These are phyloP conservation scores for Pyrenula massariospora DNA, from an alignment of 495 filamentous ascomycete genomes.

Conservation along the genomic window DNA sequence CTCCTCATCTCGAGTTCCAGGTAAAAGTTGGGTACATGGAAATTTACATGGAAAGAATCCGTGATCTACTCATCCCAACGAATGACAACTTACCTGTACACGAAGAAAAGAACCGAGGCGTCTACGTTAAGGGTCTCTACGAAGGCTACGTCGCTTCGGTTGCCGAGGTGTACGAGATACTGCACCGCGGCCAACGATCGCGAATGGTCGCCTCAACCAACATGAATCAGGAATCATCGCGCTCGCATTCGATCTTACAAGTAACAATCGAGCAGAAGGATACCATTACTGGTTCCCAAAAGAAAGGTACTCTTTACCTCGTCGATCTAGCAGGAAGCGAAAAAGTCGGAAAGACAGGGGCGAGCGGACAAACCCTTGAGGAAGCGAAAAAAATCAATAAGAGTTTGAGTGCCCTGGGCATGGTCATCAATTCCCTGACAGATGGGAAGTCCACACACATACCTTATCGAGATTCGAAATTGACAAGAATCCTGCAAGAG, in stretches of 20 bases:
- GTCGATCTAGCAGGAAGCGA: slow-evolving; percentile 97
- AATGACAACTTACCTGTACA: slow-evolving; percentile 96
- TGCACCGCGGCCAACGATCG: slow-evolving; percentile 81
- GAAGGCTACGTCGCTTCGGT: slow-evolving; percentile 96
- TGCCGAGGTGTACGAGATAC: slow-evolving; percentile 91
- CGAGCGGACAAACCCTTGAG: slow-evolving; percentile 92
- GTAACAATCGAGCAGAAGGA: slow-evolving; percentile 97
- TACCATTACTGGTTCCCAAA: slow-evolving; percentile 88
- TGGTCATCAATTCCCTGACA: slow-evolving; percentile 97
- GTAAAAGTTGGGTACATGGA: slow-evolving; percentile 99
- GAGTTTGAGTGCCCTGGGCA: slow-evolving; percentile 91
- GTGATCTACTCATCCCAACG: slow-evolving; percentile 79
- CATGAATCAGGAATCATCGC: slow-evolving; percentile 98
- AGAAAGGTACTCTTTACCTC: slow-evolving; percentile 91
- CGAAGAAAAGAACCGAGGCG: slow-evolving; percentile 90
- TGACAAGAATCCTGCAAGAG: slow-evolving; percentile 94
- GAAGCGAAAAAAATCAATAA: slow-evolving; percentile 99
- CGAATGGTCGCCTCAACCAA: slow-evolving; percentile 96
- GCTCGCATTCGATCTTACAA: slow-evolving; percentile 97
- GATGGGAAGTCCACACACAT: slow-evolving; percentile 98
- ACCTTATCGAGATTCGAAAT: slow-evolving; percentile 95
- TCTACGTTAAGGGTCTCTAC: slow-evolving; percentile 91
- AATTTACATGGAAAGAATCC: slow-evolving; percentile 98
- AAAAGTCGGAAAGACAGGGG: slow-evolving; percentile 97
- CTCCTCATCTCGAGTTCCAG: slow-evolving; percentile 93